Conservation (phyloP, 768 basidiomycete genomes). For the Cystoderma amianthinum region DNA sequence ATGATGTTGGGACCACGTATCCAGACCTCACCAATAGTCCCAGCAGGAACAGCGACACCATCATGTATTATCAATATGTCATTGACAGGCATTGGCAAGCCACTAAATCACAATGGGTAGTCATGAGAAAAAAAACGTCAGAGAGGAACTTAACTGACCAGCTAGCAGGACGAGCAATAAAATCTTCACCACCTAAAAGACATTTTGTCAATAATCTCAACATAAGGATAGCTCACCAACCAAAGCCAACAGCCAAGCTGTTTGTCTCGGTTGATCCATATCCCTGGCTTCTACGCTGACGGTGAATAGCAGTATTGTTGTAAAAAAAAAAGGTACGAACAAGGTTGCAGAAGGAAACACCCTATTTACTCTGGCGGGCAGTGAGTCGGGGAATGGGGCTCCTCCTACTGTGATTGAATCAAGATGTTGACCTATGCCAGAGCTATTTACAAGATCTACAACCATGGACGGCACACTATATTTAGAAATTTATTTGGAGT, state of each 20-base stretch:
- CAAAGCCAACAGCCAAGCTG: conserved; percentile 29
- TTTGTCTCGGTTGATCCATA: conserved; percentile 52
- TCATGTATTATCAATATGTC: conserved; percentile 36
- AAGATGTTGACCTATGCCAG: conserved; percentile 24
- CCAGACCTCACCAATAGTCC: conserved; percentile 35
- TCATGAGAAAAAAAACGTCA: not conserved
- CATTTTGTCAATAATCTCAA: not conserved
- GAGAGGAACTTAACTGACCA: conserved; percentile 22
- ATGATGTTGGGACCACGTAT: conserved; percentile 44
- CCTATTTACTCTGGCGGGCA: conserved; percentile 23
- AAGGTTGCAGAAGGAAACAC: conserved; percentile 27
- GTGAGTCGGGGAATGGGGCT: conserved; percentile 25
- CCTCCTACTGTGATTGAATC: conserved; percentile 37
- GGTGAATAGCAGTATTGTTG: not conserved
- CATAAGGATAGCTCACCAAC: conserved; percentile 23
- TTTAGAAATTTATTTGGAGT: not conserved
- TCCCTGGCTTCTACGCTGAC: conserved; percentile 23
- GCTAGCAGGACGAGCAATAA: conserved; percentile 33
- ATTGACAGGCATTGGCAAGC: conserved; percentile 38
- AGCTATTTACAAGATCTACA: conserved; percentile 37
- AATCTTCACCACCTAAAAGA: conserved; percentile 44
- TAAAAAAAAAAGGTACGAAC: conserved; percentile 6
- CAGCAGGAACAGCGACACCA: conserved; percentile 17
- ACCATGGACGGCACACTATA: conserved; percentile 50
- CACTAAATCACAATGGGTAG: conserved; percentile 15